A percentile compares a stretch with the other conserved stretches of the same genome.
These are phyloP conservation scores for Carex sylvatica DNA, from an alignment of 202 grass and related monocot genomes.

Conservation along the genomic window DNA sequence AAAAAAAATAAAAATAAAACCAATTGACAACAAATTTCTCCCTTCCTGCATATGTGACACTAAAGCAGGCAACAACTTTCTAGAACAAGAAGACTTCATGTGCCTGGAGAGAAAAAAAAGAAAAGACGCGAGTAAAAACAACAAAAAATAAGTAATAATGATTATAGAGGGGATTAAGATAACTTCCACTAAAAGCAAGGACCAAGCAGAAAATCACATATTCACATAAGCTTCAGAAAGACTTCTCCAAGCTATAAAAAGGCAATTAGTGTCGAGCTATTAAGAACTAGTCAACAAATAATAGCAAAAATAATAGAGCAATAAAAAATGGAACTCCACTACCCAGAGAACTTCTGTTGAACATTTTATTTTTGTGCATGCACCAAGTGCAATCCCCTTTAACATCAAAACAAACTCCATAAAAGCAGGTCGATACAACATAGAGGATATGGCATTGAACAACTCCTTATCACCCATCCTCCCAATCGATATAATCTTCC, in stretches of 20 bases:
- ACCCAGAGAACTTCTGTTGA: not conserved
- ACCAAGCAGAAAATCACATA: too few relatives aligned
- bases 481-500: constrained; percentile 68
- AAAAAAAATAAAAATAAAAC: too few relatives aligned
- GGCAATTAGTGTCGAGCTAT: not conserved
- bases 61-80: not conserved
- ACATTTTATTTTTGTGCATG: not conserved
- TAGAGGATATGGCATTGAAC: not conserved
- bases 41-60: not conserved
- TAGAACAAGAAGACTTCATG: not conserved
- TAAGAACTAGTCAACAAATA: not conserved
- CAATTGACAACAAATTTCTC: not conserved
- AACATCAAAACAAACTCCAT: not conserved
- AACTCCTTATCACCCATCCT: constrained; percentile 56
- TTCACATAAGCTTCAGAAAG: not conserved
- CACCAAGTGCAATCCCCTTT: not conserved
- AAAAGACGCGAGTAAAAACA: not conserved
- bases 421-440: not conserved
- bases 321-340: not conserved
- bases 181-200: too few relatives aligned
- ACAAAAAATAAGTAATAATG: not conserved
- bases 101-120: not conserved
- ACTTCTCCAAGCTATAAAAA: not conserved
- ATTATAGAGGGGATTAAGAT: not conserved
- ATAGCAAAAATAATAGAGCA: not conserved